Evolutionary conservation across 106 monocot genomes (phyloP).

Genomic region (Dendrobium nobile): DNA sequence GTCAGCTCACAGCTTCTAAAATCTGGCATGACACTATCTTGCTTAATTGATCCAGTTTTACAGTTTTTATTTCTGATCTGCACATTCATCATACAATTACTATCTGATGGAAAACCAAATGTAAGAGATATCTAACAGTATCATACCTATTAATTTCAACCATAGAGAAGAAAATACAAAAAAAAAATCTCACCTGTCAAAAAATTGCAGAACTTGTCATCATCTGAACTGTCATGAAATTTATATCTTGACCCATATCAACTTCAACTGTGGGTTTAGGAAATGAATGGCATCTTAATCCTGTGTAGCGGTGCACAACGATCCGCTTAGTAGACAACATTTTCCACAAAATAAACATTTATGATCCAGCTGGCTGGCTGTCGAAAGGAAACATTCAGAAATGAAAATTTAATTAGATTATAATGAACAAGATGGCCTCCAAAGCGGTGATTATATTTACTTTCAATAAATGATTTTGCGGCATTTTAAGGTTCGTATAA

Average conservation of each 20-base stretch:
- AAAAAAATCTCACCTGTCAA: no score
- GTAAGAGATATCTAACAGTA: background rate
- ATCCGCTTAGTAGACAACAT: constrained; percentile 63
- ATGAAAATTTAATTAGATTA: background rate
- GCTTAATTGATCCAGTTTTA: no score
- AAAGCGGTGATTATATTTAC: background rate
- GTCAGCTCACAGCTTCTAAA: no score
- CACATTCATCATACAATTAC: no score
- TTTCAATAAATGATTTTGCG: background rate
- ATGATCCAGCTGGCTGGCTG: constrained; percentile 79
- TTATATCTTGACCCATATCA: constrained; percentile 68
- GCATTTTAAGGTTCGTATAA: background rate
- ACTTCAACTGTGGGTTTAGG: constrained; percentile 8
- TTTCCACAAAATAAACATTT: constrained; percentile 55
- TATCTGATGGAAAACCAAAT: background rate
- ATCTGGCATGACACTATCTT: no score
- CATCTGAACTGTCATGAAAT: background rate
- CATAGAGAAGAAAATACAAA: no score
- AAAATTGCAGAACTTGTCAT: no score
- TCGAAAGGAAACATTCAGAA: background rate
- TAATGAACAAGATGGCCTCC: background rate
- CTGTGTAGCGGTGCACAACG: constrained; percentile 28
- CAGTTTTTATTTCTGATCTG: no score
- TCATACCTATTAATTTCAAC: no score
- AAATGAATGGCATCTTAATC: constrained; percentile 47